Percentiles rank a stretch among this genome's conserved stretches.
phyloP scores from a whole-genome alignment of 2,329 filamentous ascomycete species.

The Sodiomyces alkalinus region DNA sequence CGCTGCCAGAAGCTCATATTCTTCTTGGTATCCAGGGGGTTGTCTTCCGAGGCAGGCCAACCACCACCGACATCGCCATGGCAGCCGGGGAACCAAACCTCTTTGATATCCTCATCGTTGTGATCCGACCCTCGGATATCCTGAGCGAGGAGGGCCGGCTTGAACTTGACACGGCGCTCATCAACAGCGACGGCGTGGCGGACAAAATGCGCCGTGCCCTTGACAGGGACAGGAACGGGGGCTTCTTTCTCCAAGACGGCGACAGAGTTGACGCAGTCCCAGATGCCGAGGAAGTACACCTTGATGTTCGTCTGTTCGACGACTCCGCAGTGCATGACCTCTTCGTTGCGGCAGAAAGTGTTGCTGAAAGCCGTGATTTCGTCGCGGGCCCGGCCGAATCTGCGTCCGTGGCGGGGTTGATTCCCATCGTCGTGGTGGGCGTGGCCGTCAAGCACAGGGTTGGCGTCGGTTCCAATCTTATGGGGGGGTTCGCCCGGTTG shows the following conservation, averaged over 20 bases:
- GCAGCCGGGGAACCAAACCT: slow-evolving; percentile 40
- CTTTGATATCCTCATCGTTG: slow-evolving; percentile 23
- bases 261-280: slow-evolving; percentile 41
- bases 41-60: slow-evolving; percentile 21
- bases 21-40: slow-evolving; percentile 10
- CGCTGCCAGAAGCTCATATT: slow-evolving; percentile 17
- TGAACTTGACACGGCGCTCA: slow-evolving; percentile 40
- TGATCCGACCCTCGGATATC: slow-evolving; percentile 16
- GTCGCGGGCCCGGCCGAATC: slow-evolving; percentile 12
- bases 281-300: slow-evolving; percentile 39
- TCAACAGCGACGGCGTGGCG: slow-evolving; percentile 38
- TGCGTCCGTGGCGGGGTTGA: slow-evolving; percentile 10
- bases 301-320: slow-evolving; percentile 21
- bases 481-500: slow-evolving; percentile 6
- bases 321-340: slow-evolving; percentile 3
- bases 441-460: not conserved
- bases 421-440: slow-evolving; percentile 7
- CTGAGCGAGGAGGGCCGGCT: slow-evolving; percentile 29
- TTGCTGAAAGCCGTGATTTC: slow-evolving; percentile 29
- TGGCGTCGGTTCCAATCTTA: too few relatives aligned
- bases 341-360: slow-evolving; percentile 29
- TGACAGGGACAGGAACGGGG: slow-evolving; percentile 20
- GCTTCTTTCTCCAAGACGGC: slow-evolving; percentile 22
- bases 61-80: slow-evolving; percentile 40
- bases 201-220: slow-evolving; percentile 26